phyloP scores from a whole-genome alignment of 1,139 yeast genomes.

The Kazachstania sp. region DNA sequence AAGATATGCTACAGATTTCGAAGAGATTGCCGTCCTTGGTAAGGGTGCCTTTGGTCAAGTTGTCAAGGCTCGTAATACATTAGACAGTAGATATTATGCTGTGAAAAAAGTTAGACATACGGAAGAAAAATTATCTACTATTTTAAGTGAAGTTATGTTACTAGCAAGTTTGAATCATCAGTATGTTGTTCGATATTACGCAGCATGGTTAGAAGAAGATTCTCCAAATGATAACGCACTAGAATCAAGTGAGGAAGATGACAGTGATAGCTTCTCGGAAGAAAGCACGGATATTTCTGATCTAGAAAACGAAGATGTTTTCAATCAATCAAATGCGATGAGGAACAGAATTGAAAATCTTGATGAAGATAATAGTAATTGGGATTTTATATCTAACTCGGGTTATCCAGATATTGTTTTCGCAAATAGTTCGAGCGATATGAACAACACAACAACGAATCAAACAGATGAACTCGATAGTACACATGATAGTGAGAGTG shows the following conservation, averaged over 20 bases:
- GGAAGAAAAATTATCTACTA: constrained; percentile 67
- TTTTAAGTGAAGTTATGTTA: constrained; percentile 83
- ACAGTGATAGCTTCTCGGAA: constrained; percentile 14
- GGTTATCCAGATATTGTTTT: constrained; percentile 52
- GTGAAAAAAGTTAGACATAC: constrained; percentile 83
- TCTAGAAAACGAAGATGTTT: constrained; percentile 11
- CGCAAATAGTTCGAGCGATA: constrained; percentile 39
- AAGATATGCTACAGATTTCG: constrained; percentile 75
- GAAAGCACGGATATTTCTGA: constrained; percentile 5
- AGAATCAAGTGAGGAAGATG: constrained; percentile 26
- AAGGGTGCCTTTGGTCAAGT: constrained; percentile 97
- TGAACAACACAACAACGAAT: constrained; percentile 4
- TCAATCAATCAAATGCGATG: constrained; percentile 23
- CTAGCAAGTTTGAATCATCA: constrained; percentile 90
- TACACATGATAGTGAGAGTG: neutral
- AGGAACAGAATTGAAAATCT: constrained; percentile 23
- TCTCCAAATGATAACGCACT: constrained; percentile 39
- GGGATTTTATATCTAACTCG: constrained; percentile 63
- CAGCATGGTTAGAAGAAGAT: constrained; percentile 92
- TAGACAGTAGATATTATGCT: constrained; percentile 93
- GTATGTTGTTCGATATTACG: constrained; percentile 89
- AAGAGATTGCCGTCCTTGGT: constrained; percentile 87
- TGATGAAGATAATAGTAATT: constrained; percentile 20
- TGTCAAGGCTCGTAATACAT: constrained; percentile 82
- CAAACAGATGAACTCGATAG: constrained; percentile 3